These are phyloP conservation scores for Ampelocalamus luodianensis DNA, from an alignment of 176 grass and related monocot species.

Conservation along the genomic window DNA sequence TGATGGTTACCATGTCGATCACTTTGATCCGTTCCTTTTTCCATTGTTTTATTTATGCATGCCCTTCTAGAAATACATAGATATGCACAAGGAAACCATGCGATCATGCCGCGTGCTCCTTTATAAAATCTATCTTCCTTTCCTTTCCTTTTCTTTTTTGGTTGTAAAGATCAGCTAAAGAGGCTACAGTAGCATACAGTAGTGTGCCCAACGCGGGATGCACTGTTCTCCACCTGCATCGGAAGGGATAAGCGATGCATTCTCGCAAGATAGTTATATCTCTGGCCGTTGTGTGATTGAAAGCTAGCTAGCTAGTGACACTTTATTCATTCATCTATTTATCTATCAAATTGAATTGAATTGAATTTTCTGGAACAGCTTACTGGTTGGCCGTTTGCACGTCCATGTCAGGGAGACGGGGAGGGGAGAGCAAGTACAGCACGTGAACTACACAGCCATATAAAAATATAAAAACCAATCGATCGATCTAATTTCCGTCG, in stretches of 20 bases:
- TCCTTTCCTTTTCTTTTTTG: neutral
- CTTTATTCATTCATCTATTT: too few relatives aligned
- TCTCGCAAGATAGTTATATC: neutral
- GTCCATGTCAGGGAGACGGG: neutral
- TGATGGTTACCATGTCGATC: neutral
- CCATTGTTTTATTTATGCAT: neutral
- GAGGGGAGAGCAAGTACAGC: neutral
- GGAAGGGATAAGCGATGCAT: neutral
- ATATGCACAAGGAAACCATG: neutral
- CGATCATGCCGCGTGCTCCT: neutral
- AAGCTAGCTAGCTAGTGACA: neutral
- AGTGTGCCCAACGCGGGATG: neutral
- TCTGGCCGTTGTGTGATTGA: neutral
- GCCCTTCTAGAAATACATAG: neutral
- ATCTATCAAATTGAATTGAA: neutral
- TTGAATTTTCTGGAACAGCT: neutral
- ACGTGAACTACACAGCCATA: too few relatives aligned
- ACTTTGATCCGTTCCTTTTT: neutral
- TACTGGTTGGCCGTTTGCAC: neutral
- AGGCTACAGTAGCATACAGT: neutral
- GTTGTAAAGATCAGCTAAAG: neutral
- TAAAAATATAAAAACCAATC: too few relatives aligned
- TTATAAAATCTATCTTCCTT: neutral
- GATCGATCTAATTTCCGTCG: neutral
- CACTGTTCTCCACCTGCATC: conserved; percentile 3